Conservation (phyloP, 2,329 filamentous ascomycete genomes). For the Claviceps sp. region DNA sequence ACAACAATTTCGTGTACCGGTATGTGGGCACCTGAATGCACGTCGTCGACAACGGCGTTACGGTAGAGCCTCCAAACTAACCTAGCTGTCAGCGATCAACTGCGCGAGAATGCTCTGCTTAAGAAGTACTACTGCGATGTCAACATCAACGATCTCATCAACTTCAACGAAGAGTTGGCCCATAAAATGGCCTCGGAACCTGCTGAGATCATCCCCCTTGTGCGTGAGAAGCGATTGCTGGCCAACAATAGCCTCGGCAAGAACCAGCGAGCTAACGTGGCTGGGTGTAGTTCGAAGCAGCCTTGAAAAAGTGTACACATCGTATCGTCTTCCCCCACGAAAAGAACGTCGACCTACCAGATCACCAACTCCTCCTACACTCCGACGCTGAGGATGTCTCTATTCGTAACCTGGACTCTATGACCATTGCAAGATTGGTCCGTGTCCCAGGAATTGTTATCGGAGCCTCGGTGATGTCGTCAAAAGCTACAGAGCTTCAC, state of each 20-base stretch:
- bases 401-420: constrained; percentile 86
- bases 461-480: constrained; percentile 89
- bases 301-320: constrained; percentile 81
- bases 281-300: constrained; percentile 64
- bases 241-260: no score
- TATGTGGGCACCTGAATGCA: constrained; percentile 23
- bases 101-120: constrained; percentile 84
- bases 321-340: constrained; percentile 80
- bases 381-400: constrained; percentile 83
- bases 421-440: constrained; percentile 87
- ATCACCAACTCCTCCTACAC: constrained; percentile 90
- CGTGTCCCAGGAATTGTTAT: constrained; percentile 96
- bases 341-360: constrained; percentile 54
- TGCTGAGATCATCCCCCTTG: constrained; percentile 81
- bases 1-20: constrained; percentile 93
- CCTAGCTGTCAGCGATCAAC: constrained; percentile 59
- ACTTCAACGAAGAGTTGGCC: constrained; percentile 88
- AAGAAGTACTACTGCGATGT: constrained; percentile 95
- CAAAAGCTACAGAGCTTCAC: constrained; percentile 76
- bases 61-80: constrained; percentile 6
- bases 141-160: constrained; percentile 90
- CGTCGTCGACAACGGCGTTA: neutral
- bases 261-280: neutral
- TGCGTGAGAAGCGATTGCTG: constrained; percentile 28
- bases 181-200: constrained; percentile 83